Conservation (phyloP, 169 alveolate species). For the Plasmodium coatneyi region DNA sequence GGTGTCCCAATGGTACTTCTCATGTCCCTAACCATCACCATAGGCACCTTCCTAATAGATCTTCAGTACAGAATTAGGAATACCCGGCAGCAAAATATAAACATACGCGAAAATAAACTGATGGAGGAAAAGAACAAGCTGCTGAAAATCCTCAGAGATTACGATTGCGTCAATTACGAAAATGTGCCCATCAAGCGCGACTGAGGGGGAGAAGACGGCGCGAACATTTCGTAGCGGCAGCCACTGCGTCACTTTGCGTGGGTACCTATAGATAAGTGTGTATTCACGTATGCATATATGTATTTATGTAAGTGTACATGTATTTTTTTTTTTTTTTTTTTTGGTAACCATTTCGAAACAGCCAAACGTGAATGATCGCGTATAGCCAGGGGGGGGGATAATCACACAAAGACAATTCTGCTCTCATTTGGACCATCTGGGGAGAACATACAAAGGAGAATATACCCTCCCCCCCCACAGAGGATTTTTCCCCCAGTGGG, state of each 20-base stretch:
- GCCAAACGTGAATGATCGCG: background rate
- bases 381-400: background rate
- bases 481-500: background rate
- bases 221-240: background rate
- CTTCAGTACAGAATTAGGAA: slow-evolving; percentile 61
- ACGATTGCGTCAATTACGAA: slow-evolving; percentile 69
- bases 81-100: slow-evolving; percentile 52
- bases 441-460: background rate
- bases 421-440: background rate
- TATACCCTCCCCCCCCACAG: too few species aligned
- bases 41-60: slow-evolving; percentile 65
- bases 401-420: background rate
- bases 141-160: slow-evolving; percentile 54
- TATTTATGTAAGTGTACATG: background rate
- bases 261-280: background rate
- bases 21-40: slow-evolving; percentile 56
- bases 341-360: background rate
- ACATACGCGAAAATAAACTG: slow-evolving; percentile 64
- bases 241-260: background rate
- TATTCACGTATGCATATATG: background rate
- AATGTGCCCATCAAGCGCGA: slow-evolving; percentile 66
- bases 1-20: slow-evolving; percentile 62
- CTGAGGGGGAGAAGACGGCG: background rate
- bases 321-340: background rate
- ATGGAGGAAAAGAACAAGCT: slow-evolving; percentile 63